phyloP scores from a whole-genome alignment of 805 yeast genomes.

The Ogataea salicorniae region DNA sequence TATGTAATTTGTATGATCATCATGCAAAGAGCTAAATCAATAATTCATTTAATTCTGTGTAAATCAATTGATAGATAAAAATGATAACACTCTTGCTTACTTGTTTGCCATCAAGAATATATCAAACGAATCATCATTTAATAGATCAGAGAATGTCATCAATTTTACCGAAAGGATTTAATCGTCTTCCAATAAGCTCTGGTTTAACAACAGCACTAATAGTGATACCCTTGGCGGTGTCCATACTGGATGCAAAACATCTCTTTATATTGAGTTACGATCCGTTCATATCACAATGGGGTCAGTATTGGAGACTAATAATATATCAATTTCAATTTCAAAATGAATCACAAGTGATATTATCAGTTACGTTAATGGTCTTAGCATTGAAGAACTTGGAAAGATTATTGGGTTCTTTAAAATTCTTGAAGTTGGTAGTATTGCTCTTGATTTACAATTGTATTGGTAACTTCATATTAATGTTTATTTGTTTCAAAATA shows the following conservation, averaged over 20 bases:
- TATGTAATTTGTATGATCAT: too few species aligned
- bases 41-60: too few species aligned
- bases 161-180: conserved; percentile 28
- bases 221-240: conserved; percentile 34
- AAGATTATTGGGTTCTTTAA: conserved; percentile 51
- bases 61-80: too few species aligned
- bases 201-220: conserved; percentile 33
- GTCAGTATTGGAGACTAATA: conserved; percentile 53
- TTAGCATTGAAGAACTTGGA: conserved; percentile 53
- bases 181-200: conserved; percentile 36
- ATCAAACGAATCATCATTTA: background rate
- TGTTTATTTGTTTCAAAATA: conserved; percentile 25
- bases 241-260: conserved; percentile 41
- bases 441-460: conserved; percentile 46
- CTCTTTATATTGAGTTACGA: conserved; percentile 38
- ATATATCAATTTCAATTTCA: conserved; percentile 48
- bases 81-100: too few species aligned
- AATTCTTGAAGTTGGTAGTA: conserved; percentile 42
- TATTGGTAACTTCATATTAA: conserved; percentile 31
- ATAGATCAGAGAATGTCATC: conserved; percentile 18
- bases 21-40: too few species aligned
- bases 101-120: too few species aligned
- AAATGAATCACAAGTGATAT: conserved; percentile 53
- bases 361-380: conserved; percentile 40
- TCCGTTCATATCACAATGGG: conserved; percentile 51